Evolutionary conservation across 805 yeast species (phyloP), one percentile per base, ranked within the genome.

Genomic region (Teunomyces kruisii): DNA sequence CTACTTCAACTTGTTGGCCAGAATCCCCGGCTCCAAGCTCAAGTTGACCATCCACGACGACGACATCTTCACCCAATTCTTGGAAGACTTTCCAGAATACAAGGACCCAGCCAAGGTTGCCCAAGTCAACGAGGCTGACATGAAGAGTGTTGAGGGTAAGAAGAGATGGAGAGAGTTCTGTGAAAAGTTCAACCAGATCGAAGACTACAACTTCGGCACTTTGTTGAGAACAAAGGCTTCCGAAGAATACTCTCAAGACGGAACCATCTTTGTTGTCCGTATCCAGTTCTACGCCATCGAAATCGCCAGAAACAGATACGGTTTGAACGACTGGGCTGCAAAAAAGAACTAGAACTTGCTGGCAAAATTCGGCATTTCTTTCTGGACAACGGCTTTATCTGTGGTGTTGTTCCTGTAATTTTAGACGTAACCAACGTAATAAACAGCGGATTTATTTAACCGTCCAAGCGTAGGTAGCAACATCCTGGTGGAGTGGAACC

Each of bases 141-240:
- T 94, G 85, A 94, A 94, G 70, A 79, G 84, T 39, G 75, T 79
- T 30, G 72, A 62, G 22, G 96, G 95, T 49, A 94, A 94, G 69
- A 86, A 79, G 49, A 83, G 80, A 72, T 94, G 99, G 99, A 87
- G 97, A 78, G 72, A 68, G 17, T 94, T 83, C 64, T 81, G 92
- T 70, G 87, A 84, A 59, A 73, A 80, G 50, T 94, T 89, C 71
- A 96, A 94, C 62, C 79, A 83, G 44, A 78, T 94, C 47, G 94
- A 86, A 50, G 98, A 94, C 68, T 94, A 79, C 72, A 94, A 94
- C 70, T 94, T 94, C 64, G 99, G 99, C 51, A 91, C 98, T 13
- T 74, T 94, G 55, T 73, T 94, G 58, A 84, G 99, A 75, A 70
- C 80, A n/a, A 82, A 80, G 52, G 65, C 86, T 30, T 64, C 69